Evolutionary conservation across 2,329 filamentous ascomycete genomes (phyloP), one percentile per base, ranked within the genome.

Genomic region (Dactylonectria macrodidyma): DNA sequence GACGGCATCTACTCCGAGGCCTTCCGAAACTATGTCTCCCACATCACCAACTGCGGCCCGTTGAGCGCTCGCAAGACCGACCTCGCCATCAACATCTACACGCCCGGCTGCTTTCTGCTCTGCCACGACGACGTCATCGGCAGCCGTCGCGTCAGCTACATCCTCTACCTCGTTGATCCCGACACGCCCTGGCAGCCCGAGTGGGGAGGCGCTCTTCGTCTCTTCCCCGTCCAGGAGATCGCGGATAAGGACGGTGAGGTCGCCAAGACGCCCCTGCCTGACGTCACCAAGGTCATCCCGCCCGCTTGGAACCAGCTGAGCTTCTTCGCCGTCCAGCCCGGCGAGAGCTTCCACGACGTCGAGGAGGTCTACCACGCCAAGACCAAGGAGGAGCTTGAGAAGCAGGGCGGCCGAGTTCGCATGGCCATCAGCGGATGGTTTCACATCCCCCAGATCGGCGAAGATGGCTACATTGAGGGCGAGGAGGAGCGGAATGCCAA

Each of bases 371-470:
- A 98, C 82, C 90, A 93, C 79, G 87, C 90, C 76, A 85, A 83
- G 71, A 86, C 79, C 67, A 85, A 84, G 78, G 87, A 84, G 75
- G 88, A 89, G 81, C 88, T 90, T 62, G 87, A 87, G 78, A 90
- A 87, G 80, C 89, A 95, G 66, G 92, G 92, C 19, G 92, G 92
- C 1, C 89, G 94, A 55, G 90, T 98, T 56, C 91, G 96, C 73
- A 98, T 99, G 95, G 96, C 96, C 58, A 97, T 99, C 78, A 97
- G 94, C 78, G 96, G 96, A 59, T 99, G 96, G 96, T 99, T 97
- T 81, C 96, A 99, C 81, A 98, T 99, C 71, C 96, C 96, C 0
- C 96, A 99, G 82, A 84, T 93, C 74, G 95, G 95, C 63, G 96
- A 99, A 81, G 94, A 97, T 30, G 96, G 96, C 50, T 99, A 92